phyloP scores from a whole-genome alignment of 2,329 filamentous ascomycete genomes.

The Penicillium sp. region DNA sequence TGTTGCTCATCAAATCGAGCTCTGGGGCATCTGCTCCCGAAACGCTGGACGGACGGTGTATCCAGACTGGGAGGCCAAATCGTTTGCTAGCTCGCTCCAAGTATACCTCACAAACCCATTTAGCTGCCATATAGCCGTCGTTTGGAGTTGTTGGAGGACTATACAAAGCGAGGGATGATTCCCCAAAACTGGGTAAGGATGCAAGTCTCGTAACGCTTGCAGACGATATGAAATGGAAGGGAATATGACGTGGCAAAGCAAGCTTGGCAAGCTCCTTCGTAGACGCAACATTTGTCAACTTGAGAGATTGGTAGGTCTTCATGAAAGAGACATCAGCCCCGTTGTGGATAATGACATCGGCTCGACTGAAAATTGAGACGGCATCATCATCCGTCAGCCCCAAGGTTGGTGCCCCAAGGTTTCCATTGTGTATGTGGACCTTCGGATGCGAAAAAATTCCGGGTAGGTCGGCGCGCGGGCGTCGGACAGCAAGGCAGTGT shows the following conservation, averaged over 20 bases:
- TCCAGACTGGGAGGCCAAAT: slow-evolving; percentile 24
- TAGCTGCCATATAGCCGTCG: slow-evolving; percentile 39
- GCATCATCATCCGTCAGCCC: slow-evolving; percentile 15
- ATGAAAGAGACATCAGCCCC: slow-evolving; percentile 30
- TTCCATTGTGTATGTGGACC: slow-evolving; percentile 12
- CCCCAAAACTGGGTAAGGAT: slow-evolving; percentile 13
- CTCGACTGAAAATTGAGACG: slow-evolving; percentile 13
- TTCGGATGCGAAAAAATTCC: slow-evolving; percentile 15
- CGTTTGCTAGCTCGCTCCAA: slow-evolving; percentile 30
- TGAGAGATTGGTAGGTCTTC: slow-evolving; percentile 31
- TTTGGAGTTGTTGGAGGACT: slow-evolving; percentile 29
- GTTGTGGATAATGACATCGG: slow-evolving; percentile 27
- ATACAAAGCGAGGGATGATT: slow-evolving; percentile 12
- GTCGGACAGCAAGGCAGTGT: slow-evolving; percentile 20
- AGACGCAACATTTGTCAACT: slow-evolving; percentile 27
- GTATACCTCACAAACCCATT: slow-evolving; percentile 43
- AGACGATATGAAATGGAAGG: slow-evolving; percentile 34
- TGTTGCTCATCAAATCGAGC: slow-evolving; percentile 23
- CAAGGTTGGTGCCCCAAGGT: slow-evolving; percentile 13
- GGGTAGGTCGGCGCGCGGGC: neutral
- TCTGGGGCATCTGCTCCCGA: slow-evolving; percentile 17
- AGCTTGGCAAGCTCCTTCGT: slow-evolving; percentile 27
- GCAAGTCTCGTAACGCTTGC: slow-evolving; percentile 20
- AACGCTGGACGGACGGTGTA: slow-evolving; percentile 33
- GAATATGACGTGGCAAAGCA: slow-evolving; percentile 21